Evolutionary conservation across 202 grass and related monocot genomes (phyloP).

Genomic region (Musa balbisiana): DNA sequence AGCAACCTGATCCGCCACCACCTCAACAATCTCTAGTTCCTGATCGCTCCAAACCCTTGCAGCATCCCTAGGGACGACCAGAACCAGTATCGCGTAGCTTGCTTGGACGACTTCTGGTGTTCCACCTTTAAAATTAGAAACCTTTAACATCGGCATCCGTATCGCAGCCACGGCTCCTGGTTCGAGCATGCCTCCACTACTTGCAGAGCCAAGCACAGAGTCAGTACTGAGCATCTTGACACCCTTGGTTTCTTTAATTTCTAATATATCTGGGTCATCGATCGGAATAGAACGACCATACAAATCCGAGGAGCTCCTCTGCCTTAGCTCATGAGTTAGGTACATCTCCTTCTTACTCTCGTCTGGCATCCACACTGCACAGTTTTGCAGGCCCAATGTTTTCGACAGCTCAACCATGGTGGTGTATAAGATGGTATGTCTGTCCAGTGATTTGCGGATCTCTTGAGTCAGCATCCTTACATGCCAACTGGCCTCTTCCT

Average conservation of each 20-base stretch:
- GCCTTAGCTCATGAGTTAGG: slow-evolving; percentile 51
- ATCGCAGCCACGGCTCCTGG: slow-evolving; percentile 45
- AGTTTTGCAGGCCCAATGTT: slow-evolving; percentile 51
- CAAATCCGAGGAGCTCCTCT: neutral
- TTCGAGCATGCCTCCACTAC: slow-evolving; percentile 34
- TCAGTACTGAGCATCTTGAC: slow-evolving; percentile 37
- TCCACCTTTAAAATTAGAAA: slow-evolving; percentile 59
- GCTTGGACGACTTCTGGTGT: slow-evolving; percentile 56
- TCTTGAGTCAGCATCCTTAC: slow-evolving; percentile 76
- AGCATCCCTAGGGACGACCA: slow-evolving; percentile 39
- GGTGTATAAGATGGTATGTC: slow-evolving; percentile 67
- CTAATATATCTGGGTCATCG: slow-evolving; percentile 37
- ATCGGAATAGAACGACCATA: slow-evolving; percentile 5
- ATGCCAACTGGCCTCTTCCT: slow-evolving; percentile 64
- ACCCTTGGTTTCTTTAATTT: slow-evolving; percentile 36
- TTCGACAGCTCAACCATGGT: slow-evolving; percentile 79
- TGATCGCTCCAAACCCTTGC: slow-evolving; percentile 37
- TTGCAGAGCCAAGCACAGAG: slow-evolving; percentile 43
- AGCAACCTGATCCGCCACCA: slow-evolving; percentile 70
- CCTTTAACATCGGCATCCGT: slow-evolving; percentile 74
- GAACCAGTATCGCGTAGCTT: slow-evolving; percentile 58
- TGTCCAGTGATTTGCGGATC: slow-evolving; percentile 64
- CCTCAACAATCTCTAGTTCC: slow-evolving; percentile 64
- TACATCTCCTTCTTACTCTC: slow-evolving; percentile 30
- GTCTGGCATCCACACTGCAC: slow-evolving; percentile 72